These are phyloP conservation scores for Chlorella variabilis DNA, from an alignment of 163 green algal genomes.

Conservation along the genomic window DNA sequence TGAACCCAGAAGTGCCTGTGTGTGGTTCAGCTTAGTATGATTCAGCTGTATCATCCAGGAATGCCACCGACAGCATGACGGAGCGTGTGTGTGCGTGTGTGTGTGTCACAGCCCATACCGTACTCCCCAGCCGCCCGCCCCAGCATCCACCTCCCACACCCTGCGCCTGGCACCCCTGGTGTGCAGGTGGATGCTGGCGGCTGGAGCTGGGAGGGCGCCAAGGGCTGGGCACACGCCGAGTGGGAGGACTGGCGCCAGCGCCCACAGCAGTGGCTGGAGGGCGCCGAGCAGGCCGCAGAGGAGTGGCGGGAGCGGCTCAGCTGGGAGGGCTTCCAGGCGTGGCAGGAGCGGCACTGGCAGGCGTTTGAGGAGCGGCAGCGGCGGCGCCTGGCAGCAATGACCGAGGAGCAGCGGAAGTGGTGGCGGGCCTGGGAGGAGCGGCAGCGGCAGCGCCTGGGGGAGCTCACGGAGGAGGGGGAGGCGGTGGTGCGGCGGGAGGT, in stretches of 20 bases:
- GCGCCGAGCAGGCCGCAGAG: not conserved
- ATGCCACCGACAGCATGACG: no score
- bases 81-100: no score
- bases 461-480: slow-evolving; percentile 4
- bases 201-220: slow-evolving; percentile 7
- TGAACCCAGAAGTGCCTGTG: no score
- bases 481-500: slow-evolving; percentile 9
- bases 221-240: not conserved
- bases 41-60: no score
- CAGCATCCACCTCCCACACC: no score
- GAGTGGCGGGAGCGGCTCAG: not conserved
- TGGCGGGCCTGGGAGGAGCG: not conserved
- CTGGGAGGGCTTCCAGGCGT: not conserved
- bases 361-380: slow-evolving; percentile 28
- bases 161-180: not conserved
- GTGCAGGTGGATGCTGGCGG: not conserved
- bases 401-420: not conserved
- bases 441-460: slow-evolving; percentile 20
- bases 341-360: slow-evolving; percentile 25
- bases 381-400: not conserved
- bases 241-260: slow-evolving; percentile 4
- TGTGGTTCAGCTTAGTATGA: no score
- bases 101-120: no score
- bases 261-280: not conserved
- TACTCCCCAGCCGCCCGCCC: no score